Evolutionary conservation across 2,329 filamentous ascomycete genomes (phyloP), one percentile per base, ranked within the genome.

Genomic region (Orbilia ellipsospora): DNA sequence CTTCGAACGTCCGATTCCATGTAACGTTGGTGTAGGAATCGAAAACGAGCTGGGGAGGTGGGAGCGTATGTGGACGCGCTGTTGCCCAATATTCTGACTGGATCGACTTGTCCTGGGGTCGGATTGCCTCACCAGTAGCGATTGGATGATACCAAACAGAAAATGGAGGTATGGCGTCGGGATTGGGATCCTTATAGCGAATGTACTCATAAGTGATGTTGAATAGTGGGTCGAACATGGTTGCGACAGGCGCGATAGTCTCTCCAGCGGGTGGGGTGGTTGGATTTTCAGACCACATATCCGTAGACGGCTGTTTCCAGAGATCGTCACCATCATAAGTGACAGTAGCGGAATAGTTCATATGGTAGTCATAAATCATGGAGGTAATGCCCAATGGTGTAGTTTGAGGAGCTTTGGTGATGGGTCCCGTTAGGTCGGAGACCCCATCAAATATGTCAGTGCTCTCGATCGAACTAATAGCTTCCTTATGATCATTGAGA

Each of bases 1-100:
- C 69, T 15, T 73, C 62, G 18, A 67, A 40, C n/a, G 69, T 73
- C 15, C 57, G 50, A 40, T 73, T 73, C 61, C 62, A 73, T 12
- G 69, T 73, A 15, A 61, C 44, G 55, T 73, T 73, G 55, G 69
- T 73, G 7, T 50, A n/a, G 4, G 57, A 50, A 31, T 73, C 69
- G 31, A 60, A 73, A 23, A 73, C 62, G n/a, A 73, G 31, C 8
- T 55, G 23, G 15, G 63, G 57, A 10, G 20, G 44, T 6, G 69
- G 69, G 42, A 73, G 18, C 10, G 48, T 7, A 45, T 56, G 54
- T 10, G 48, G 48, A 28, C 44, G 61, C 2, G 48, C 51, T 15
- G 69, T 62, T 16, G 3, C 36, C n/a, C 23, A 73, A 36, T 48
- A 62, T 12, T 62, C 66, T n/a, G 56, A 50, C 8, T 26, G 16